A percentile compares a stretch with the other conserved stretches of the same genome.
phyloP scores from a whole-genome alignment of 306 rosid genomes.

The Hippophae gyantsensis region DNA sequence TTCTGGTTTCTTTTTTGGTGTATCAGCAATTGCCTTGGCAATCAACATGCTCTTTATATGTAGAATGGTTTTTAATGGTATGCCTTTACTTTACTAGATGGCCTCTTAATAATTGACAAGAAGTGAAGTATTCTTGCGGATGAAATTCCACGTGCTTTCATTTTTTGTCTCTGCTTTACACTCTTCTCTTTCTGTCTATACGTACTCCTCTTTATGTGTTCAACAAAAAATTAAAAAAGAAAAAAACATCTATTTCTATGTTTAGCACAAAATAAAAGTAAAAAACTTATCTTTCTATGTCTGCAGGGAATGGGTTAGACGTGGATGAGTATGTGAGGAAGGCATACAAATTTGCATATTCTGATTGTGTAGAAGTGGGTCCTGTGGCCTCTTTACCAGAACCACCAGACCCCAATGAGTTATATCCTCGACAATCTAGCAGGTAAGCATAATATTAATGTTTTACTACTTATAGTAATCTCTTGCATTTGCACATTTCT shows the following conservation, averaged over 20 bases:
- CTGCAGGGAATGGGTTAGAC: constrained; percentile 91
- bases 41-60: constrained; percentile 99
- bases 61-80: constrained; percentile 98
- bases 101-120: constrained; percentile 14
- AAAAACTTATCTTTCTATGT: constrained; percentile 9
- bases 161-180: constrained; percentile 8
- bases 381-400: constrained; percentile 94
- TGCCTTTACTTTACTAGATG: constrained; percentile 15
- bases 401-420: constrained; percentile 95
- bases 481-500: not conserved
- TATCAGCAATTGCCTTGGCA: constrained; percentile 97
- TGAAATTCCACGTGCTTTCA: constrained; percentile 6
- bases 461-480: not conserved
- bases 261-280: not conserved
- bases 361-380: constrained; percentile 93
- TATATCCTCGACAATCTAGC: constrained; percentile 95
- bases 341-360: constrained; percentile 96
- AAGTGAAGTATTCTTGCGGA: constrained; percentile 7
- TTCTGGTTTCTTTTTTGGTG: constrained; percentile 99
- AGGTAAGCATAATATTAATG: constrained; percentile 39
- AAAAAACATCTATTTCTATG: no score
- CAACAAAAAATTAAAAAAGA: no score
- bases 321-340: constrained; percentile 94
- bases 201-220: not conserved
- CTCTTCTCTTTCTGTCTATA: constrained; percentile 5